Percentiles rank a stretch among this genome's conserved stretches.
Conservation (phyloP, 2,329 filamentous ascomycete species). For the Diplodia scrobiculata region DNA sequence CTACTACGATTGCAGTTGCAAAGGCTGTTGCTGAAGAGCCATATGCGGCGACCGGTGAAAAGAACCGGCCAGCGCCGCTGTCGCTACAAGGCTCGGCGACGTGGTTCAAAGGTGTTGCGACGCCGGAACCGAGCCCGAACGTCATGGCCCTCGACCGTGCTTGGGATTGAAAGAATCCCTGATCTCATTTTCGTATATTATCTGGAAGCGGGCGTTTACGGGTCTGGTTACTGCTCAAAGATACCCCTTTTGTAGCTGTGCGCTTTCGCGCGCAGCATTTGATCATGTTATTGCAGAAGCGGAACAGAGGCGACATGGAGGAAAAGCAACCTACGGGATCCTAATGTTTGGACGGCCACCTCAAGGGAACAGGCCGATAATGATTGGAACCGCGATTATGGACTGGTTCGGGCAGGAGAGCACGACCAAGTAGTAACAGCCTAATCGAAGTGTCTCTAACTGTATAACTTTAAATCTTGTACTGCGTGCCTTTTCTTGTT, state of each 20-base stretch:
- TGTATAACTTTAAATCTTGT: constrained; percentile 8
- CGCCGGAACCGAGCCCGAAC: constrained; percentile 45
- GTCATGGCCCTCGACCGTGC: constrained; percentile 16
- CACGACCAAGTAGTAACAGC: neutral
- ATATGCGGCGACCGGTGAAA: constrained; percentile 28
- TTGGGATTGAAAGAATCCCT: constrained; percentile 17
- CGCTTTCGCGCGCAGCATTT: constrained; percentile 28
- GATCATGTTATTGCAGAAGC: constrained; percentile 25
- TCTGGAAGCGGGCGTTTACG: constrained; percentile 25
- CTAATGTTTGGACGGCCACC: constrained; percentile 24
- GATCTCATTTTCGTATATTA: constrained; percentile 13
- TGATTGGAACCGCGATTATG: constrained; percentile 4
- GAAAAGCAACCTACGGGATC: constrained; percentile 4
- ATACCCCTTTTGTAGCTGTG: constrained; percentile 29
- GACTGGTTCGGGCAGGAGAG: neutral
- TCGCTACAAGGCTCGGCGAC: constrained; percentile 35
- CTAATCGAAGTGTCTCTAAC: constrained; percentile 20
- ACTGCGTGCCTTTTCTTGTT: neutral
- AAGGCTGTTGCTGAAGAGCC: constrained; percentile 30
- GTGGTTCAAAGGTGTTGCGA: constrained; percentile 42
- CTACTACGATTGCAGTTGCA: constrained; percentile 30
- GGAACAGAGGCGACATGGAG: constrained; percentile 1
- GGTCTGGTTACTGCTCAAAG: constrained; percentile 26
- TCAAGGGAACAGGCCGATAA: constrained; percentile 8
- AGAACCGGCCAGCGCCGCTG: constrained; percentile 34